These are phyloP conservation scores for Termitomyces sp. DNA, from an alignment of 768 basidiomycete species.

Conservation along the genomic window DNA sequence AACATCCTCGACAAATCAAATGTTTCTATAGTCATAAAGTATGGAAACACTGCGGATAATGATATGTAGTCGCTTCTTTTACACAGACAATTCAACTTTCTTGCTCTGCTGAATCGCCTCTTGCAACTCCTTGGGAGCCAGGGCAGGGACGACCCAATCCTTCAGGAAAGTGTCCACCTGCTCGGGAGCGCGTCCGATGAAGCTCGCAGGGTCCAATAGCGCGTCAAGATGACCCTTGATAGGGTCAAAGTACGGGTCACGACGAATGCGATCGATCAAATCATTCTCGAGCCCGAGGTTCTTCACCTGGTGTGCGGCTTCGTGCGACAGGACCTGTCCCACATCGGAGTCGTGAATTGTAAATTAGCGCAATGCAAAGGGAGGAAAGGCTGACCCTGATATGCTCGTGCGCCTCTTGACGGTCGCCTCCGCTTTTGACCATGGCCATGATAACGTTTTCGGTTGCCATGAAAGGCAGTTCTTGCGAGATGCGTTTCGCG, in stretches of 20 bases:
- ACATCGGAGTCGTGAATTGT: neutral
- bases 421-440: constrained; percentile 90
- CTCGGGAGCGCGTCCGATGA: constrained; percentile 91
- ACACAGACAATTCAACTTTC: constrained; percentile 67
- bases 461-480: constrained; percentile 99
- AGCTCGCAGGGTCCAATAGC: constrained; percentile 81
- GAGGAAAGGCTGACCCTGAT: constrained; percentile 56
- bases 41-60: neutral
- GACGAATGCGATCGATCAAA: constrained; percentile 80
- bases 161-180: constrained; percentile 87
- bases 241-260: constrained; percentile 83
- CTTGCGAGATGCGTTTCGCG: constrained; percentile 84
- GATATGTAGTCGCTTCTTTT: neutral
- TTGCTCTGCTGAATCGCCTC: constrained; percentile 44
- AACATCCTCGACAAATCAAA: neutral
- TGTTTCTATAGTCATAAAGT: neutral
- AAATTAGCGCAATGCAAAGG: neutral
- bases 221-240: constrained; percentile 76
- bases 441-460: constrained; percentile 99
- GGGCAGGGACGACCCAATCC: constrained; percentile 85
- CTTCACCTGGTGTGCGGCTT: constrained; percentile 93
- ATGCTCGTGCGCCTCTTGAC: constrained; percentile 96
- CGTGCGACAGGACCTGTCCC: constrained; percentile 80
- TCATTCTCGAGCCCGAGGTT: constrained; percentile 93
- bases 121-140: constrained; percentile 53